Conservation (phyloP, 345 rosid genomes). For the Aethionema arabicum region DNA sequence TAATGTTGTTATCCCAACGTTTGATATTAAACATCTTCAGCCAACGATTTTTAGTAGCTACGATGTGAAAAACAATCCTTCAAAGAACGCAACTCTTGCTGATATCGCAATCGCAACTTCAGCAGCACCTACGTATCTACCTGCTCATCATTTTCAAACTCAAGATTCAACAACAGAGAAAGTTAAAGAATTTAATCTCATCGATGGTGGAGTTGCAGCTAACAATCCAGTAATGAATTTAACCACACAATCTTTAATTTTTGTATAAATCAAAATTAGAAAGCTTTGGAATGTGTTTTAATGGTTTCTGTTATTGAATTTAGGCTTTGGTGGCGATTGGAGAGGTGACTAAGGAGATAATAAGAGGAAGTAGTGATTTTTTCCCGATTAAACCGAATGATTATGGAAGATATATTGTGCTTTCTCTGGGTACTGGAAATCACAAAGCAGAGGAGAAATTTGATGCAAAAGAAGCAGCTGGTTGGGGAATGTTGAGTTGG, state of each 20-base stretch:
- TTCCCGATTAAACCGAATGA: slow-evolving; percentile 41
- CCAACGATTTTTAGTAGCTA: slow-evolving; percentile 55
- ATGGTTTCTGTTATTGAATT: background rate
- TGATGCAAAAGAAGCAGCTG: slow-evolving; percentile 44
- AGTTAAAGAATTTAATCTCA: slow-evolving; percentile 48
- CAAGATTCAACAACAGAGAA: slow-evolving; percentile 26
- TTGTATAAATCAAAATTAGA: background rate
- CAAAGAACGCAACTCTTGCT: slow-evolving; percentile 48
- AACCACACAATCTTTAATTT: no score
- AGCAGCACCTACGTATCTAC: slow-evolving; percentile 70
- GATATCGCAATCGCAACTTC: slow-evolving; percentile 66
- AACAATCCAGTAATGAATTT: slow-evolving; percentile 46
- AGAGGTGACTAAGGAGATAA: slow-evolving; percentile 47
- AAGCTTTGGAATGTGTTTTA: background rate
- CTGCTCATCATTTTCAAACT: slow-evolving; percentile 51
- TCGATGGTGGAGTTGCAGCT: slow-evolving; percentile 73
- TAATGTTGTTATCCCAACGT: slow-evolving; percentile 64
- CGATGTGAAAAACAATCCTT: slow-evolving; percentile 44
- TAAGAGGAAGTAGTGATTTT: slow-evolving; percentile 35
- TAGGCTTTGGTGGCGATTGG: slow-evolving; percentile 49
- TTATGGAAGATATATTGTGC: slow-evolving; percentile 40
- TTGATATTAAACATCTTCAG: slow-evolving; percentile 58
- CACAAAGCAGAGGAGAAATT: slow-evolving; percentile 35
- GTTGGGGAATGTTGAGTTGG: slow-evolving; percentile 66
- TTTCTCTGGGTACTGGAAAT: slow-evolving; percentile 55